Conservation (phyloP, 2,329 filamentous ascomycete genomes). For the Chaetomium strumarium region DNA sequence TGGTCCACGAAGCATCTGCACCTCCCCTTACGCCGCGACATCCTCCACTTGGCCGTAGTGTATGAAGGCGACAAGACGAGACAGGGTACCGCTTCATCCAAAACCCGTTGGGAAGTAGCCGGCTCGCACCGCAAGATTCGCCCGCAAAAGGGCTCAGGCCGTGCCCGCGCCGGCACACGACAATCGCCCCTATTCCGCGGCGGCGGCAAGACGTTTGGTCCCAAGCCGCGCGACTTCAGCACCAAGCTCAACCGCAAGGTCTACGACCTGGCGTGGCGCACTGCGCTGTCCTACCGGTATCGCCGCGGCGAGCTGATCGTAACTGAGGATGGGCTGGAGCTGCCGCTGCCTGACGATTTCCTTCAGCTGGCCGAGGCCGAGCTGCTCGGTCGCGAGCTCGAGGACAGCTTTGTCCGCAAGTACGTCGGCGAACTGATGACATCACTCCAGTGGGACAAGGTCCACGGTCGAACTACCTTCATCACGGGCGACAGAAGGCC, state of each 20-base stretch:
- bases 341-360: conserved; percentile 51
- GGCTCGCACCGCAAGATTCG: conserved; percentile 78
- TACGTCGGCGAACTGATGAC: conserved; percentile 64
- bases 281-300: conserved; percentile 87
- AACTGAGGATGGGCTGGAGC: conserved; percentile 70
- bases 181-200: conserved; percentile 78
- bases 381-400: conserved; percentile 34
- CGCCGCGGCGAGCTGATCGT: conserved; percentile 80
- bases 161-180: conserved; percentile 70
- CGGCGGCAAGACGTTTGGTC: conserved; percentile 86
- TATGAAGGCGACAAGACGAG: conserved; percentile 88
- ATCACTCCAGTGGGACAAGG: conserved; percentile 62
- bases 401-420: conserved; percentile 46
- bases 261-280: conserved; percentile 94
- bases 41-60: conserved; percentile 85
- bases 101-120: conserved; percentile 76
- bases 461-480: conserved; percentile 65
- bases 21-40: conserved; percentile 81
- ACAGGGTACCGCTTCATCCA: conserved; percentile 77
- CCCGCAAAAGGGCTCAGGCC: conserved; percentile 80
- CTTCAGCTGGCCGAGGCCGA: conserved; percentile 33
- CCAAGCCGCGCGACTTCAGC: conserved; percentile 83
- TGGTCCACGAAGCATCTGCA: conserved; percentile 80
- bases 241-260: conserved; percentile 80
- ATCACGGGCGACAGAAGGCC: conserved; percentile 59